Base-by-base conservation (phyloP, 2,329 filamentous ascomycete species). In the Macroventuria anomochaeta region DNA sequence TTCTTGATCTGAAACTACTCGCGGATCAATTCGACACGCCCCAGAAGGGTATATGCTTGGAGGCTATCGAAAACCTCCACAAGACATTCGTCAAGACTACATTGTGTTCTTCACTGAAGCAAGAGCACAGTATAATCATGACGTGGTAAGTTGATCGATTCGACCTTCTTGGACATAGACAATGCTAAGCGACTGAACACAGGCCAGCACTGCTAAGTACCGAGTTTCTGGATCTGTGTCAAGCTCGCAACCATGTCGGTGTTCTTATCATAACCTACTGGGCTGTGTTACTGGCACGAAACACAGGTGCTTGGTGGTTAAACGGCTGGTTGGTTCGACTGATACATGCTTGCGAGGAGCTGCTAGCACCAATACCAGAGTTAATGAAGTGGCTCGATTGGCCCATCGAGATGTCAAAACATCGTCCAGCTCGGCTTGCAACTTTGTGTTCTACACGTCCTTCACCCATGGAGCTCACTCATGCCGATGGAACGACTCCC, bases 201-300 rank as follows among this genome's bases (percentile, higher is more conserved):
- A 52, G 53, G 53, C 17, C 53, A 12, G 43, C 38, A 13, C 2
- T 26, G 4, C 25, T 57, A 13, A 40, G 23, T 10, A 38, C 21
- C 20, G 38, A 53, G 7, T 57, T 53, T 8, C 8, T 57, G 3
- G 34, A 57, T 26, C 5, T 48, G 10, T 48, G 47, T 17, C 15
- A 46, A 25, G 46, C 58, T 10, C 63, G 65, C 11, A 68, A 70
- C 46, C 67, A 62, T 7, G 59, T 70, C 11, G 59, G 62, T 12
- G 61, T 58, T 25, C 59, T 72, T n/a, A 61, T 70, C 8, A 57
- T 68, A 2, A 57, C 60, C 1, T 62, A 72, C 46, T 72, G 69
- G 33, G 64, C 64, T 12, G 64, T 63, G 2, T 34, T 71, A 11
- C 26, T 71, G 29, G 53, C 51, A 8, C 59, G 62, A 23, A 51